Evolutionary conservation across 192 early-diverging fungal species (phyloP), one percentile per base, ranked within the genome.

Genomic region (Backusella tarrabulga): DNA sequence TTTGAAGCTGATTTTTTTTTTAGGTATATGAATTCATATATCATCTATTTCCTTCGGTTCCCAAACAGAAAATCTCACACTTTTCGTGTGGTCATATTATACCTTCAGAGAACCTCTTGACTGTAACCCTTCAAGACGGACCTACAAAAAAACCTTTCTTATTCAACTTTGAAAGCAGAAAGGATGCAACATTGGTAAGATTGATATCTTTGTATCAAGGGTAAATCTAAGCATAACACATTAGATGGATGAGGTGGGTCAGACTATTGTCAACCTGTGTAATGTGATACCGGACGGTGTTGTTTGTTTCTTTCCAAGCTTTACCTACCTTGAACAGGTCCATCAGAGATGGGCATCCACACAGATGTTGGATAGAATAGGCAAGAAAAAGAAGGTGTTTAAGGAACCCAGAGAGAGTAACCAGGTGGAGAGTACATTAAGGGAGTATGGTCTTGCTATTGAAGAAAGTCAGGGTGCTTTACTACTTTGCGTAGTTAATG

Each of bases 1-100:
- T 44, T 44, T 44, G 42, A 42, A 32, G 23, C 19, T 42, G 26
- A 72, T 40, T 0, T 5, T 36, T 80, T 19, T 77, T 75, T 67
- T 79, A 89, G 83, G 68, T 87, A 14, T 70, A 67, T 34, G 87
- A 86, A 54, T 81, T 90, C 35, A 67, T 79, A 1, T 38, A 44
- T 17, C 82, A 88, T 78, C 75, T 95, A 26, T 88, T 94, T 71
- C 88, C 87, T 23, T 84, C 82, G 44, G 12, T 92, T 6, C 80
- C 85, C 1, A 12, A 38, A 7, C 71, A 81, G 19, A 84, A 82
- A 38, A 87, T 96, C 15, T 81, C 79, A 23, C 80, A 87, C 26
- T 97, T 95, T 79, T 88, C 89, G 0, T 97, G 95, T 84, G 92
- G 91, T 41, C 97, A 99, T 72, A 90, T 99, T 40, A 92, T 99